Base-by-base conservation (phyloP, 2,329 filamentous ascomycete genomes). In the Penicillium sp. region DNA sequence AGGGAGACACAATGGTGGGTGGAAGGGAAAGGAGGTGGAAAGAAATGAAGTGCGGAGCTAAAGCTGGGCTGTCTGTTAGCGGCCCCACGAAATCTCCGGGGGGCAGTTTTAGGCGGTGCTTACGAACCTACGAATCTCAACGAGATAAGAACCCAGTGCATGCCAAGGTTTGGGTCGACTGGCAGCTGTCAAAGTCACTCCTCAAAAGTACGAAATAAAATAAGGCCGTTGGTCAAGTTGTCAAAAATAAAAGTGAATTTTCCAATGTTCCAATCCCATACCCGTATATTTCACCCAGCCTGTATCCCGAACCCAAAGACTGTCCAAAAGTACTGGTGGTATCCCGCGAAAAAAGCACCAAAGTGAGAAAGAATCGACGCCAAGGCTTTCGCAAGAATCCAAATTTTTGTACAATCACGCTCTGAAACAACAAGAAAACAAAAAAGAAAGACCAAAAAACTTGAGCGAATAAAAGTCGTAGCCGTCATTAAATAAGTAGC, bases 31-130 rank as follows among this genome's bases (percentile, higher is more conserved):
- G 65, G 63, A 62, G 65, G 63, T 61, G 58, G 62, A 64, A 64
- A 61, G 67, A 68, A 66, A 57, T 51, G 61, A 61, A 58, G 65
- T 69, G 61, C 66, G 66, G 66, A 69, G 65, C 68, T 66, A 67
- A 37, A 67, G 67, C 67, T 69, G 61, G 52, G 1, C 80, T 79
- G 46, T 80, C 80, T 10, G 79, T 54, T 83, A 8, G 81, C 81
- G 52, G 76, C 72, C 63, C 65, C 65, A 66, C 65, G 55, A 81
- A 65, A 35, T 80, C 76, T 65, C 76, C 74, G 49, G 75, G 52
- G 52, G 52, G 52, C 52, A 54, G 60, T 61, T 71, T 75, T 57
- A 67, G 67, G 16, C 69, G 60, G 37, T 55, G 58, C 51, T 45
- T 56, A 43, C 57, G 57, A 53, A 52, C 30, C 43, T 54, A 40